Evolutionary conservation across 2,329 filamentous ascomycete species (phyloP), one percentile per base, ranked within the genome.

Genomic region (Aspergillus persii): DNA sequence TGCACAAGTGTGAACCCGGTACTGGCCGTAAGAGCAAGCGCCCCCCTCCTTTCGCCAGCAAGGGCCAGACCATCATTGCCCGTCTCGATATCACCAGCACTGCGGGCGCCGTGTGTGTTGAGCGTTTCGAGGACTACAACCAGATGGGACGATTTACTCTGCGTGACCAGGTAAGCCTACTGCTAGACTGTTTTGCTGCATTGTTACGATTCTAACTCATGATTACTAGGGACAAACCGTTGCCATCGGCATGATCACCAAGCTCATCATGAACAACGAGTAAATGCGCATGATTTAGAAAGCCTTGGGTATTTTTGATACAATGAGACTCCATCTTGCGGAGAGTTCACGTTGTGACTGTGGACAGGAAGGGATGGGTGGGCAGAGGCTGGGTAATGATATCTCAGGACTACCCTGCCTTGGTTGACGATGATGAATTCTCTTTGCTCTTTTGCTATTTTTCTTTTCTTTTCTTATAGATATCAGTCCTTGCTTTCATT

Each of bases 181-280:
- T 46, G 8, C 2, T 54, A 66, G 23, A 27, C 53, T 46, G 15
- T 51, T 54, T 31, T 15, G 27, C 56, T 66, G 30, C 53, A 64
- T 60, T 61, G 27, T 73, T 68, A 26, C 12, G 29, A 60, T 57
- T 57, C 60, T 73, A 54, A 68, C 36, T 26, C 64, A 64, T 54
- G 23, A 12, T 67, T 63, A 73, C 56, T 72, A 98, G 88, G 95
- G 95, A 70, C 94, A 98, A 90, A 99, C 95, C 0, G 97, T 99
- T 81, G 95, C 95, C 58, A 99, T 99, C 80, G 95, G 95, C 72
- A 99, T 99, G 86, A 96, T 99, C 76, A 97, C 92, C 61, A 97
- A 93, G 84, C 85, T 99, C 61, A 86, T 90, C 67, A 54, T 55
- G 31, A 27, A 65, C 23, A 69, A 72, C 27, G 65, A 68, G 30